Base-by-base conservation (phyloP, 1,139 yeast species). In the Yarrowia galli region DNA sequence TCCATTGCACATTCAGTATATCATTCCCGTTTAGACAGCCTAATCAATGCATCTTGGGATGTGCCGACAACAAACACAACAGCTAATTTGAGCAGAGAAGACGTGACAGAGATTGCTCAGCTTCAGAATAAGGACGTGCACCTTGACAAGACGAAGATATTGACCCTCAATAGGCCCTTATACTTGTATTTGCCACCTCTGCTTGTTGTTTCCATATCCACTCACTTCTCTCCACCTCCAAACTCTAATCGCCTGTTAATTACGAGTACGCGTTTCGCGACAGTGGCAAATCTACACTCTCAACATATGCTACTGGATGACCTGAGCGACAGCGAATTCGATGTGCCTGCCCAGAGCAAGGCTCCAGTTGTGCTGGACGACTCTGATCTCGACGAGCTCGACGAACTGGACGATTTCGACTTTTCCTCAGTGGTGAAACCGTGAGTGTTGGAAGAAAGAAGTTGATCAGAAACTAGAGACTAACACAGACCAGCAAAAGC, bases 351-450 rank as follows among this genome's bases (percentile, higher is more conserved):
- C 16, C 9, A 36, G 16, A 20, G 3, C 20, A 54, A n/a, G 43
- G 32, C 43, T 32, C 61, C 61, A 18, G 35, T n/a, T 1, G n/a
- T 54, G 8, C 45, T 54, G 46, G 61, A 54, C 61, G 61, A 54
- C 36, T 40, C 46, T 13, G 61, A 54, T 54, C 23, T 64, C 23
- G 67, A 64, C 38, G 66, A 61, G 36, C 45, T 61, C 38, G 54
- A 45, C 25, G 68, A 66, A 35, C 36, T 56, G 22, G 68, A 54
- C 18, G 68, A 67, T 20, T 60, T 65, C 10, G 70, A 67, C 23
- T 58, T 42, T 10, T 28, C 40, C 18, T 3, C 12, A 10, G 51
- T 58, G 6, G 46, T 32, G 9, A 43, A 42, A 45, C 8, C n/a
- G 48, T 56, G 63, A 40, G 48, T 28, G 8, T 13, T 1, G 18